Base-by-base conservation (phyloP, 2,329 filamentous ascomycete genomes). In the Westerdykella aurantiaca region DNA sequence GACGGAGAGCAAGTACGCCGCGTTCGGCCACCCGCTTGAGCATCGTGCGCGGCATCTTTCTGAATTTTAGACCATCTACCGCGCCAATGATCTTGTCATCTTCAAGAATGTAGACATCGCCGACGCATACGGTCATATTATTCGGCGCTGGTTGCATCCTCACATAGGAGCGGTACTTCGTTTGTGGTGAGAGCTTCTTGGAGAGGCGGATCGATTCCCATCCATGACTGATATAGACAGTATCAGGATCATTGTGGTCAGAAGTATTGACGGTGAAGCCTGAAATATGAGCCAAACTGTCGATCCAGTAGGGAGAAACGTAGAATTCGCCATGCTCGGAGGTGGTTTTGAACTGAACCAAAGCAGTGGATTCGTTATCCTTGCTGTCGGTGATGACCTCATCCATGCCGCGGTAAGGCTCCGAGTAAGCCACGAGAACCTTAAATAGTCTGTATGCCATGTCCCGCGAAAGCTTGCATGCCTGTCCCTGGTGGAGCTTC, bases 391-490 rank as follows among this genome's bases (percentile, higher is more conserved):
- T 68, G 39, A 80, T 76, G 38, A 80, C 77, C 53, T 80, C 77
- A 37, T 76, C 70, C 68, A 81, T 80, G 39, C 75, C 76, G 42
- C 76, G 72, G 63, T 77, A 81, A 55, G 74, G 77, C 45, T 73
- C 69, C 45, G 75, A 72, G 52, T 81, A 81, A 39, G 73, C 74
- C 31, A 80, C 78, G 25, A 80, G 68, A 42, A 75, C 72, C 57
- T 76, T 76, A 69, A 80, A 80, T 41, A 84, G 76, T 69, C 89
- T 90, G 76, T 93, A 93, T 12, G 84, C 83, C 70, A 89, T 79
- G 29, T 84, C 84, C 21, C 84, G 81, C 39, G 84, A 79, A 49
- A 89, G 78, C 68, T 86, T 85, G 62, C 85, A 84, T 22, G 84
- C 83, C 44, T 78, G 76, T 33, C 85, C 85, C 29, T 72, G 75